A percentile compares a stretch with the other conserved stretches of the same genome.
phyloP scores from a whole-genome alignment of 2,329 filamentous ascomycete species.

The Xylaria hypoxylon region DNA sequence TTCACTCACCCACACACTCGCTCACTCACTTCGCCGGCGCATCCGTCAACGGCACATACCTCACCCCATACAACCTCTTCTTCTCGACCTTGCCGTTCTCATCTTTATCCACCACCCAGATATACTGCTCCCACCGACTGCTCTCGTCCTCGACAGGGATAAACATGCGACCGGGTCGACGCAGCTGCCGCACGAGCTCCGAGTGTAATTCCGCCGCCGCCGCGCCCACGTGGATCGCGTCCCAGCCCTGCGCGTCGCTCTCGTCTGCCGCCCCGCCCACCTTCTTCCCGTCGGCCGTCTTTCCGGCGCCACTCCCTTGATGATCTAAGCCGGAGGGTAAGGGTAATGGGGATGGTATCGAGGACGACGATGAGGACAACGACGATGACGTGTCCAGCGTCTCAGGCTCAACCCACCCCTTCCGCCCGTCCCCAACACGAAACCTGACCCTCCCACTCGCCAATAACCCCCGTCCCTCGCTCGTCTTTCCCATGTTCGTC shows the following conservation, averaged over 20 bases:
- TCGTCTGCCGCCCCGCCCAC: constrained; percentile 56
- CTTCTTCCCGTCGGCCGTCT: constrained; percentile 45
- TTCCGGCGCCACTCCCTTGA: too few species aligned
- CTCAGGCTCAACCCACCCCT: constrained; percentile 67
- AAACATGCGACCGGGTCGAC: constrained; percentile 82
- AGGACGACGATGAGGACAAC: too few species aligned
- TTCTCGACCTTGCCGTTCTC: constrained; percentile 69
- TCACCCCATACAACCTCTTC: constrained; percentile 75
- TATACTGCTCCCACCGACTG: constrained; percentile 66
- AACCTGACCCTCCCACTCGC: constrained; percentile 75
- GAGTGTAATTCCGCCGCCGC: constrained; percentile 80
- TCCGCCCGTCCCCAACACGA: constrained; percentile 78
- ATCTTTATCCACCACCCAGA: constrained; percentile 82
- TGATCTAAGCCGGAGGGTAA: too few species aligned
- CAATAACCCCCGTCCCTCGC: constrained; percentile 69
- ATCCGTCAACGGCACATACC: constrained; percentile 83
- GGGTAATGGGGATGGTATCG: too few species aligned
- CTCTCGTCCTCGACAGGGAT: constrained; percentile 75
- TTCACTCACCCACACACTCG: too few species aligned
- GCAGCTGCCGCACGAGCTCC: constrained; percentile 80
- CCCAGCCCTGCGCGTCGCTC: constrained; percentile 68
- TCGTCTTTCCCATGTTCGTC: constrained; percentile 73
- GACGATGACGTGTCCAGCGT: constrained; percentile 10
- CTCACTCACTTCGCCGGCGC: constrained; percentile 58
- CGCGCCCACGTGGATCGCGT: constrained; percentile 96